Conservation (phyloP, 2,329 filamentous ascomycete species). For the Penicillium sp. region DNA sequence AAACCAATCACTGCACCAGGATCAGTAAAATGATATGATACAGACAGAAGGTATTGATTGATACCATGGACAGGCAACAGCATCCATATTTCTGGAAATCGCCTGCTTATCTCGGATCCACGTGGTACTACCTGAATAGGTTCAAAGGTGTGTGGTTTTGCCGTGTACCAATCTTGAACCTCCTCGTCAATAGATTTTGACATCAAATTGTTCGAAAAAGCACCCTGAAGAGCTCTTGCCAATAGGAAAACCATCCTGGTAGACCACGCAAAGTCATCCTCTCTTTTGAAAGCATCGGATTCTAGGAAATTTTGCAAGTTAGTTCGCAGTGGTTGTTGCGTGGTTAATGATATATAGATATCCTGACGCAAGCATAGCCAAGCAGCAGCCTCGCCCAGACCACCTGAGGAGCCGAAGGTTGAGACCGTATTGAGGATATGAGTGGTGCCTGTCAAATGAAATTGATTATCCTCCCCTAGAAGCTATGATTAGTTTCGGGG, state of each 20-base stretch:
- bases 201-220: slow-evolving; percentile 15
- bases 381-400: slow-evolving; percentile 43
- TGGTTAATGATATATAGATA: slow-evolving; percentile 42
- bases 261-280: slow-evolving; percentile 43
- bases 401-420: slow-evolving; percentile 43
- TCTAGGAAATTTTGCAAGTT: slow-evolving; percentile 39
- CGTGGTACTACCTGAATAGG: slow-evolving; percentile 31
- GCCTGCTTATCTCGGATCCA: slow-evolving; percentile 18
- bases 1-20: slow-evolving; percentile 34
- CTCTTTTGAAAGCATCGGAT: slow-evolving; percentile 36
- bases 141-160: slow-evolving; percentile 30
- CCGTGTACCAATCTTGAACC: slow-evolving; percentile 27
- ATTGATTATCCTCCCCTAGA: slow-evolving; percentile 36
- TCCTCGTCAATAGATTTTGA: slow-evolving; percentile 12
- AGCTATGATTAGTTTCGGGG: background rate
- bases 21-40: background rate
- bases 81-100: slow-evolving; percentile 38
- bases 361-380: slow-evolving; percentile 47
- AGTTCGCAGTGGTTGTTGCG: slow-evolving; percentile 39
- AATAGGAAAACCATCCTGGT: slow-evolving; percentile 43
- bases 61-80: slow-evolving; percentile 37
- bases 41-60: background rate
- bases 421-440: slow-evolving; percentile 43
- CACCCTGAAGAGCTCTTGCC: slow-evolving; percentile 33
- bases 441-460: slow-evolving; percentile 42